These are phyloP conservation scores for Thermochaetoides thermophila DNA, from an alignment of 495 filamentous ascomycete genomes.

Conservation along the genomic window DNA sequence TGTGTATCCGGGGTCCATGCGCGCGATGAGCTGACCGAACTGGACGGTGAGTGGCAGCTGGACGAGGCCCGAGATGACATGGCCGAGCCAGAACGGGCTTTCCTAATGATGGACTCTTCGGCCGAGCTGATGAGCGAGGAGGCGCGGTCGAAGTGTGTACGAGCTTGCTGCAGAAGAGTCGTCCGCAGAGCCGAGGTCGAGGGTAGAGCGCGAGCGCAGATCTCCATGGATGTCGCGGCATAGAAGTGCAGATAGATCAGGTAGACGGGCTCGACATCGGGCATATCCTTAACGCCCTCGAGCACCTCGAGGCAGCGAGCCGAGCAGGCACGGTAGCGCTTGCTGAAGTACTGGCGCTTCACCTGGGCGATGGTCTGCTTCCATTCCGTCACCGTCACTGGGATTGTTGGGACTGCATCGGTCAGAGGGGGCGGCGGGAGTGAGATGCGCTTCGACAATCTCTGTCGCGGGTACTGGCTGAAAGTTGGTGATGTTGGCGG, in stretches of 20 bases:
- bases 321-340: conserved; percentile 31
- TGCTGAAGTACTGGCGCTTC: conserved; percentile 30
- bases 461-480: background rate
- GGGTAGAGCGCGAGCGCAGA: conserved; percentile 33
- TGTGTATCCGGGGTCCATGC: conserved; percentile 25
- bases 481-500: conserved; percentile 3
- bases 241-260: conserved; percentile 41
- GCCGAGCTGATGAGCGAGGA: conserved; percentile 25
- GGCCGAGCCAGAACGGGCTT: conserved; percentile 18
- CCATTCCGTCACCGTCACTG: conserved; percentile 26
- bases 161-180: conserved; percentile 32
- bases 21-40: conserved; percentile 31
- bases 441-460: conserved; percentile 9
- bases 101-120: conserved; percentile 22
- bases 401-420: conserved; percentile 9
- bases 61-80: conserved; percentile 22
- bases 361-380: conserved; percentile 28
- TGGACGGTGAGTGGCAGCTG: conserved; percentile 30
- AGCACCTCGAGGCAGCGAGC: conserved; percentile 32
- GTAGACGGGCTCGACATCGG: conserved; percentile 31
- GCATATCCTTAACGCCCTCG: conserved; percentile 25
- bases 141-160: conserved; percentile 31
- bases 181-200: conserved; percentile 27
- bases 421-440: conserved; percentile 7
- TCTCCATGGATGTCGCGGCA: conserved; percentile 36